These are phyloP conservation scores for fission yeast (Schizosaccharomyces pombe) DNA, from an alignment of 805 yeast species.

Conservation along the genomic window DNA sequence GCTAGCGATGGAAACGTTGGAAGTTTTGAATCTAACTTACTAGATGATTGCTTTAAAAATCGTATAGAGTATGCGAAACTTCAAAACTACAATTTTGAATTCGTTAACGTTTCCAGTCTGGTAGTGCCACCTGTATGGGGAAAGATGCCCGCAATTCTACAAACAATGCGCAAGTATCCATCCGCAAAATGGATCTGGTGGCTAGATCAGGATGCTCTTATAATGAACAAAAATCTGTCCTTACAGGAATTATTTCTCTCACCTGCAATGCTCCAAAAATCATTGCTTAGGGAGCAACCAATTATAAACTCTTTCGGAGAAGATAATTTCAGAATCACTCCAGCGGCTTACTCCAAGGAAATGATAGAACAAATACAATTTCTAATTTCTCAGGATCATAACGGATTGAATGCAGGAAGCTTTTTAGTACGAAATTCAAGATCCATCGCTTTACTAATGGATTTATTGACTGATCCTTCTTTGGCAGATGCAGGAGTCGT, in stretches of 20 bases:
- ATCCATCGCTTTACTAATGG: conserved; percentile 50
- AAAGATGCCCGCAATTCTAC: conserved; percentile 16
- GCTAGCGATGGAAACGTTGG: conserved; percentile 10
- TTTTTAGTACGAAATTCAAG: conserved; percentile 44
- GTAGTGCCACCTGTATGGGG: conserved; percentile 12
- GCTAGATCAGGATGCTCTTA: conserved; percentile 17
- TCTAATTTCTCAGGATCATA: conserved; percentile 67
- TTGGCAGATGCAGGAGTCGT: conserved; percentile 66
- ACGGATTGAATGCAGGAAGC: conserved; percentile 67
- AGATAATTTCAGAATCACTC: conserved; percentile 3
- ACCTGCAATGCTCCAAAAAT: conserved; percentile 11
- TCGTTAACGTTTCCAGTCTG: conserved; percentile 12
- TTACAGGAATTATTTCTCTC: conserved; percentile 13
- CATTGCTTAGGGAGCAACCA: conserved; percentile 10
- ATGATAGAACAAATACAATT: conserved; percentile 26
- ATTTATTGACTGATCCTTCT: conserved; percentile 73
- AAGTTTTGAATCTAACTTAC: too few relatives aligned
- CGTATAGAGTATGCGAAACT: conserved; percentile 14
- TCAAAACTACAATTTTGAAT: conserved; percentile 13
- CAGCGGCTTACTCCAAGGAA: conserved; percentile 5
- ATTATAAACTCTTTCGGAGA: conserved; percentile 6
- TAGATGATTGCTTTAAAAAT: conserved; percentile 10
- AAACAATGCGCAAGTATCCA: conserved; percentile 15
- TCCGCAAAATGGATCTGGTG: conserved; percentile 20
- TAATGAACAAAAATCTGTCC: conserved; percentile 15